phyloP scores from a whole-genome alignment of 306 rosid genomes.

The Rosa lucieae region DNA sequence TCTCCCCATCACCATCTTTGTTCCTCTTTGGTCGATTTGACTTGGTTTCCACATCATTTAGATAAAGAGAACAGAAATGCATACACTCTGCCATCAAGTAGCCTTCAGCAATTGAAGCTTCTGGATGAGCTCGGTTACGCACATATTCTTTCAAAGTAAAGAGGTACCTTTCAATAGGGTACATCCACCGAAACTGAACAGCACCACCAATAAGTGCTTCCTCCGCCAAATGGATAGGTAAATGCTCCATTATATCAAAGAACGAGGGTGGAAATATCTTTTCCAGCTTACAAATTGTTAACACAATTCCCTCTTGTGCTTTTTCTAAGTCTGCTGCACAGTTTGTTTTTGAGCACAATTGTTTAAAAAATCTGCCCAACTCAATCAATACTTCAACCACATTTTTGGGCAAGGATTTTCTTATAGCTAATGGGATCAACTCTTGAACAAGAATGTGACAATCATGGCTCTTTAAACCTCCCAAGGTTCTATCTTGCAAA shows the following conservation, averaged over 20 bases:
- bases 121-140: background rate
- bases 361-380: background rate
- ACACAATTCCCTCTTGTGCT: too few species aligned
- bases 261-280: background rate
- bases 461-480: background rate
- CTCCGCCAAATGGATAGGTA: background rate
- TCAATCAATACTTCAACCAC: background rate
- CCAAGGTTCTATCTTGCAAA: background rate
- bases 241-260: background rate
- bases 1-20: too few species aligned
- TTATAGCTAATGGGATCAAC: background rate
- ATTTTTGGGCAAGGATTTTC: background rate
- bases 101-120: too few species aligned
- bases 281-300: background rate
- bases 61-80: too few species aligned
- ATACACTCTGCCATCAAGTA: too few species aligned
- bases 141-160: background rate
- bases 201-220: background rate
- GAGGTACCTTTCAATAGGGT: background rate
- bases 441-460: background rate
- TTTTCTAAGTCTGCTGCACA: background rate
- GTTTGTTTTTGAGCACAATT: background rate
- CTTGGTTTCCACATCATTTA: too few species aligned
- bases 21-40: too few species aligned
- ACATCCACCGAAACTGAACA: background rate